phyloP scores from a whole-genome alignment of 2,329 filamentous ascomycete species.

The Nemania sp. region DNA sequence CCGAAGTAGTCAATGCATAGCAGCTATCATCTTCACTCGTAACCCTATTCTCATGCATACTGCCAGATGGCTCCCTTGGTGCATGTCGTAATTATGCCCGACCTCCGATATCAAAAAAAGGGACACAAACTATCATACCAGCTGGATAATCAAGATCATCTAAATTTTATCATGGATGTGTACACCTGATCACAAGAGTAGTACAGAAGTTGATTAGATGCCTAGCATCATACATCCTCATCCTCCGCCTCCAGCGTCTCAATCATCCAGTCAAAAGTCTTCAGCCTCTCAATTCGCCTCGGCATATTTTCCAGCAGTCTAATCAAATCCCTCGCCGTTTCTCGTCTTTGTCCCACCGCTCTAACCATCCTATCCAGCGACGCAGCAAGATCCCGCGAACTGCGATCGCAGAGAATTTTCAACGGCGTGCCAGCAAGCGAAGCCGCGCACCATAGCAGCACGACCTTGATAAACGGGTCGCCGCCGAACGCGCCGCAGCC shows the following conservation, averaged over 20 bases:
- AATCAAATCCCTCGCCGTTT: neutral
- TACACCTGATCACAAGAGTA: too few species aligned
- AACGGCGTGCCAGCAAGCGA: neutral
- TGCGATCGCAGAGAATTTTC: conserved; percentile 8
- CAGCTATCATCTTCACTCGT: too few species aligned
- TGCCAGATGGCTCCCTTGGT: too few species aligned
- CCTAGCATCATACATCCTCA: neutral
- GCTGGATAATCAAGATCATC: too few species aligned
- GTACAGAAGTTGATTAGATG: neutral
- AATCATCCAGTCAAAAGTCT: conserved; percentile 7
- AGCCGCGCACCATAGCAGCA: conserved; percentile 14
- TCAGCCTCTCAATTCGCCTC: conserved; percentile 4
- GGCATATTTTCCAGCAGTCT: conserved; percentile 4
- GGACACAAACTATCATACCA: too few species aligned
- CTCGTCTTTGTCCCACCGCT: neutral
- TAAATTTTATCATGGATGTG: too few species aligned
- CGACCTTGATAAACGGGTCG: conserved; percentile 14
- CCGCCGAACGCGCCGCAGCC: conserved; percentile 18
- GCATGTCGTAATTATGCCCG: too few species aligned
- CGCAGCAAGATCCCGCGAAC: neutral
- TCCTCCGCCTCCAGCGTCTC: neutral
- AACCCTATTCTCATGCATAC: too few species aligned
- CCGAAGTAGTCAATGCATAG: too few species aligned
- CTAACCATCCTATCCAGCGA: neutral
- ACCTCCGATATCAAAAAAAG: too few species aligned